Base-by-base conservation (phyloP, 2,329 filamentous ascomycete genomes). In the Penicillium sp. region DNA sequence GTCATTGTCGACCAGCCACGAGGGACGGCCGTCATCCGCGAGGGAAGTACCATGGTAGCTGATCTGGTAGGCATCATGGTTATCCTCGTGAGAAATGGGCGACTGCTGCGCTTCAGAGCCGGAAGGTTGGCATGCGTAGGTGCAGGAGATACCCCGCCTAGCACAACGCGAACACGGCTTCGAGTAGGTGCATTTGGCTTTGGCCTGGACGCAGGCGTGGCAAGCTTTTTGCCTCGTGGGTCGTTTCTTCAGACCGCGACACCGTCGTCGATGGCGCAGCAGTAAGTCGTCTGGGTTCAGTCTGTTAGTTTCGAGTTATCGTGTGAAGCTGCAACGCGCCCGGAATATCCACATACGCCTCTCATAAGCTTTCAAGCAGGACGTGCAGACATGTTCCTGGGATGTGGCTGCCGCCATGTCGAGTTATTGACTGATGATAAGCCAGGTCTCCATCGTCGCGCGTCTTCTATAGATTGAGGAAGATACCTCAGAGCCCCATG, bases 231-330 rank as follows among this genome's bases (percentile, higher is more conserved):
- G 63, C 25, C 66, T 61, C 20, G 55, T 62, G n/a, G 58, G 7
- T 5, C 2, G 37, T 35, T 59, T 62, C 42, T 45, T 54, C 7
- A 55, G 49, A 12, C 60, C 54, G 43, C 54, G 66, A 54, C 64
- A 65, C 14, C 64, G 66, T n/a, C 60, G 60, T 37, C 61, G 61
- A 60, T 68, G 61, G 31, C 60, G 66, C 34, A 63, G 38, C 31
- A 65, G 58, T 14, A 50, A 34, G 22, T 39, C 17, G 22, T 25
- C 49, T 52, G 14, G 8, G n/a, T 20, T 20, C 4, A 20, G 8
- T n/a, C 7, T 10, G 14, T 47, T 15, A 31, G 25, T 31, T 31
- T 28, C n/a, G 22, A 3, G 28, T 31, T 47, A 4, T n/a, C n/a
- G 43, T 25, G 15, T 31, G 43, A 1, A 47, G n/a, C 5, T 47